Evolutionary conservation across 306 rosid species (phyloP).

Genomic region (Medicago ruthenica): DNA sequence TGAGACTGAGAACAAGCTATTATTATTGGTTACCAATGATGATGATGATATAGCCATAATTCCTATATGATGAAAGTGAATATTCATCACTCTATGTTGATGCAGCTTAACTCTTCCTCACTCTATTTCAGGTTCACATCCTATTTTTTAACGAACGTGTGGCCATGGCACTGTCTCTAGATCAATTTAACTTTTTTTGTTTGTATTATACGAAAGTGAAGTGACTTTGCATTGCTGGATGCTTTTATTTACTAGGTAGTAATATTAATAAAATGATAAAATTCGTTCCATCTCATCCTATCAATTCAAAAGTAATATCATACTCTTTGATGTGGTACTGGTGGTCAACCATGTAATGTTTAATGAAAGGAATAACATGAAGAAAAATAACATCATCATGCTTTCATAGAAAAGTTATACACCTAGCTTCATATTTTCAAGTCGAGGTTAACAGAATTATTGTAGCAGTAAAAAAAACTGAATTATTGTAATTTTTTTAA

Average conservation of each 20-base stretch:
- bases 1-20: constrained; percentile 21
- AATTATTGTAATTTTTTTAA: too few species aligned
- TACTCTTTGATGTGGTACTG: too few species aligned
- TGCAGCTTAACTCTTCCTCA: neutral
- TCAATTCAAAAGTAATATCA: too few species aligned
- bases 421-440: neutral
- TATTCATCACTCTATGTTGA: neutral
- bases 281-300: too few species aligned
- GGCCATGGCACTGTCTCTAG: constrained; percentile 7
- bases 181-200: neutral
- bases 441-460: neutral
- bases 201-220: neutral
- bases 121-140: neutral
- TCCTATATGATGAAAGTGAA: neutral
- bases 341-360: too few species aligned
- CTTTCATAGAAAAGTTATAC: neutral
- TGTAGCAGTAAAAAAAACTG: too few species aligned
- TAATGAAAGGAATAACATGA: neutral
- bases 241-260: neutral
- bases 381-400: neutral
- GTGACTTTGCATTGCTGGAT: neutral
- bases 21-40: neutral
- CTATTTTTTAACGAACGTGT: neutral
- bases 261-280: too few species aligned
- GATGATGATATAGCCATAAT: neutral